Base-by-base conservation (phyloP, 768 basidiomycete species). In the Lanmaoa pseudosensibilis region DNA sequence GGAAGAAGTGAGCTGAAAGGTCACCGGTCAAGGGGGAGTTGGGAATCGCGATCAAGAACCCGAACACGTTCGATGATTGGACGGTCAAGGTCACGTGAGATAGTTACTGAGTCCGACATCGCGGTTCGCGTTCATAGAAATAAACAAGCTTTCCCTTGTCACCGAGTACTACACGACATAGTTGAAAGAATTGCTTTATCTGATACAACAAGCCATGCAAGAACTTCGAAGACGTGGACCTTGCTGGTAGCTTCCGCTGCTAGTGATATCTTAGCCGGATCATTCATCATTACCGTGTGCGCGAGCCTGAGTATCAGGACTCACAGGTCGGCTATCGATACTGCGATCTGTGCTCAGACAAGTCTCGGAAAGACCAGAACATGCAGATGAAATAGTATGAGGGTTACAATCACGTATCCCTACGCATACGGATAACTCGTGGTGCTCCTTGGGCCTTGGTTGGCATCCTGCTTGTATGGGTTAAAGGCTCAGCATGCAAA, bases 31-130 rank as follows among this genome's bases (percentile, higher is more conserved):
- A 51, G 15, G 27, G 27, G 23, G 41, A 27, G 13, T 18, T 39
- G 32, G n/a, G 19, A 34, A 32, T 41, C 38, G 15, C 21, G 23
- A 46, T 19, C 15, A 25, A 44, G 41, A 44, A 56, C 12, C 36
- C 9, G 40, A 46, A 56, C 53, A 34, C 30, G 36, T 45, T 34
- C 18, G 19, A 36, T 37, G 41, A 38, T 57, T 57, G 56, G 55
- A 21, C 21, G 36, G n/a, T n/a, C 4, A 4, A n/a, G 27, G 25
- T 58, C 57, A 58, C 57, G 50, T 47, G 46, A 5, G 4, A 18
- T 3, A 25, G 15, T 25, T 19, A 10, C 9, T 30, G 25, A 25
- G 25, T 25, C 25, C n/a, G n/a, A 5, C 27, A 7, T 30, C 27
- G 27, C 27, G 8, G 6, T 30, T 5, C 7, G 27, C 27, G 27